Base-by-base conservation (phyloP, 2,329 filamentous ascomycete genomes). In the Diaporthe destruens region DNA sequence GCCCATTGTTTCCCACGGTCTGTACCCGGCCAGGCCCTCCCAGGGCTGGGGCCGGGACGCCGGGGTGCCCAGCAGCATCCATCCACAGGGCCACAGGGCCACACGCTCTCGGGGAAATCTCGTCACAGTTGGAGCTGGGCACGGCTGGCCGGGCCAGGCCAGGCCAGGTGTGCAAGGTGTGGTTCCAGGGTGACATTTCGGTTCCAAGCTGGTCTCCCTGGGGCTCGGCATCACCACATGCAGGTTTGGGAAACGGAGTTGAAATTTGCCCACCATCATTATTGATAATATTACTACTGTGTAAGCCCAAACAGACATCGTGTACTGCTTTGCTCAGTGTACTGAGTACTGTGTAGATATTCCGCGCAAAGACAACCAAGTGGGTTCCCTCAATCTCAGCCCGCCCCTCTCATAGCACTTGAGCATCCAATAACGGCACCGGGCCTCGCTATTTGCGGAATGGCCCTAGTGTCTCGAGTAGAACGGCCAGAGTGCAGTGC, bases 401-500 rank as follows among this genome's bases (percentile, higher is more conserved):
- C 16, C 57, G 42, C 57, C 57, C 57, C 57, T 61, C 57, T 36
- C 57, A 29, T 61, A 29, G 36, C 57, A 44, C 57, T 9, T 16
- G 34, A 34, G 42, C 42, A 49, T 18, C 39, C 57, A 63, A 63
- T 63, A 18, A 49, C 25, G 25, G 39, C 57, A 49, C n/a, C 57
- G 42, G 32, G 9, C 9, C 42, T 44, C 29, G 59, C 59, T 49
- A 59, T 49, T 65, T 49, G 42, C 42, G 29, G 59, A 32, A 34
- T 6, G 42, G 59, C 39, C 59, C 59, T 65, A 65, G 59, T 65
- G 59, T 65, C 59, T 65, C 59, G 59, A 65, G 42, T 65, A 65
- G 57, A 65, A 59, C 56, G 25, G n/a, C 14, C 47, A 65, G 9
- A 47, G 39, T 32, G 23, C 39, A 42, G 12, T 18, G 57, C 36